phyloP scores from a whole-genome alignment of 1,284 basidiomycete species.

The Pterula multifida region DNA sequence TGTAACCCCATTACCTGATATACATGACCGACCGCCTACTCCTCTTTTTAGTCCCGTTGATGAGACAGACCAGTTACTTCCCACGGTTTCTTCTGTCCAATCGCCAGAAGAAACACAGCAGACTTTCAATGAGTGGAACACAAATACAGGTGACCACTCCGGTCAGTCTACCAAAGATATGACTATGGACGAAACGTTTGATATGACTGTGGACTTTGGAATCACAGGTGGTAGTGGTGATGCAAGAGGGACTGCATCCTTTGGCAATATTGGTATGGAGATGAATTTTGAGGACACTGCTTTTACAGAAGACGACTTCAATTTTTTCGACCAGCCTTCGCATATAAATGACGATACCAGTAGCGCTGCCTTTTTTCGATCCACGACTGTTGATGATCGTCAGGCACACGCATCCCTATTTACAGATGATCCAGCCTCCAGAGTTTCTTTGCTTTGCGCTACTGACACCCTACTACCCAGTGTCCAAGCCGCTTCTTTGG shows the following conservation, averaged over 20 bases:
- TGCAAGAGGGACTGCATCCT: slow-evolving; percentile 5
- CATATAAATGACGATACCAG: slow-evolving; percentile 20
- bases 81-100: too few relatives aligned
- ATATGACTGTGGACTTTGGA: slow-evolving; percentile 13
- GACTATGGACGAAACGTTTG: slow-evolving; percentile 15
- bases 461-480: too few relatives aligned
- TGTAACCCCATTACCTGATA: not conserved
- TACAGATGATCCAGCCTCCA: not conserved
- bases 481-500: too few relatives aligned
- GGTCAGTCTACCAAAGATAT: not conserved
- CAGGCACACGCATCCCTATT: slow-evolving; percentile 17
- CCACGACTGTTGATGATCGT: too few relatives aligned
- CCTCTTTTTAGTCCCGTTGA: not conserved
- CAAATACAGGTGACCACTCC: not conserved
- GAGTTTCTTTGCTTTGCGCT: not conserved
- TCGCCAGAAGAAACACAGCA: too few relatives aligned
- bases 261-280: slow-evolving; percentile 12
- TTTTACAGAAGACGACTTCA: slow-evolving; percentile 73
- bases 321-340: slow-evolving; percentile 52
- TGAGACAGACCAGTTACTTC: not conserved
- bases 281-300: slow-evolving; percentile 46
- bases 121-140: not conserved
- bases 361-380: slow-evolving; percentile 22
- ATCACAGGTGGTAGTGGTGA: not conserved
- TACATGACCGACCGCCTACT: not conserved